Evolutionary conservation across 2,329 filamentous ascomycete species (phyloP), one percentile per base, ranked within the genome.

Genomic region (Penicillium palitans): DNA sequence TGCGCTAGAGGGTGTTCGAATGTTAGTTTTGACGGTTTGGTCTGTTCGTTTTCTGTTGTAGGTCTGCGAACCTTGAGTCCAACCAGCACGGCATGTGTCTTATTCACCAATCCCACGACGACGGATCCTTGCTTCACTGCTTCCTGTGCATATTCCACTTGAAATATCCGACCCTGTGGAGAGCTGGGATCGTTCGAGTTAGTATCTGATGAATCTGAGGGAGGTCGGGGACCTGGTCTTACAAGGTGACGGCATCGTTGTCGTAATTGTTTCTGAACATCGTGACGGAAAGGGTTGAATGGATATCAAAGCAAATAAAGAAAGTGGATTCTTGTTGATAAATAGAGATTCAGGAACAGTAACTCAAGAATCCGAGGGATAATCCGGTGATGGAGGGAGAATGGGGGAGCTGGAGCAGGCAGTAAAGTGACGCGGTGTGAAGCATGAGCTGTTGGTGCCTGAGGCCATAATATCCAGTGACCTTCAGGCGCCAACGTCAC

Each of bases 181-280:
- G 95, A 99, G 87, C 93, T 97, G 72, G 57, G 48, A 15, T 55
- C 31, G 40, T 37, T 59, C 55, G 37, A 64, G 62, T 69, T 57
- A 68, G 60, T 49, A 45, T 41, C 50, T 63, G 52, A 48, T 56
- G 55, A 59, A 55, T 61, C 35, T 55, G 29, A 49, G 53, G 53
- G 42, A 54, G 39, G 50, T 59, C 58, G 60, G 64, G 59, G 59
- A 57, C 25, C 19, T 40, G 74, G 80, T 65, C 71, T 66, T 84
- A 96, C 92, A 98, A 99, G 81, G 95, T 99, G 81, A 98, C 93
- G 64, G 93, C 96, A 80, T 99, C 95, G 87, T 99, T 99, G 83
- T 99, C 95, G 85, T 99, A 99, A 81, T 98, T 98, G 85, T 99
- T 99, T 81, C 95, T 87, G 83, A 99, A 99, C 95, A 99, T 98